Evolutionary conservation across 1,284 basidiomycete species (phyloP).

Genomic region (Pseudozyma sp.): DNA sequence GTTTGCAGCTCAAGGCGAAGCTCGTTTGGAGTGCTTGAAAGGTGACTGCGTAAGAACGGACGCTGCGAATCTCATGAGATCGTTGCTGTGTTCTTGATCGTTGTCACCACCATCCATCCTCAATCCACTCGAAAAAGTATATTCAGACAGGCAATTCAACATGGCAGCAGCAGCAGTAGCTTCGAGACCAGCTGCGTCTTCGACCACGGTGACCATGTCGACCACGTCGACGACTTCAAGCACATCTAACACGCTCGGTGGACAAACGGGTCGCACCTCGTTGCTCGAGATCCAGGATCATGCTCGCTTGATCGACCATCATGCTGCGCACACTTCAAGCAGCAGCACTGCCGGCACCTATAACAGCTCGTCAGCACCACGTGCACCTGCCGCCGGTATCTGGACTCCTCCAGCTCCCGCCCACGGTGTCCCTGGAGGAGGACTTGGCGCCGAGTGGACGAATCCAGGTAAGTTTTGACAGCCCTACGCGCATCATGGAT

Average conservation of each 20-base stretch:
- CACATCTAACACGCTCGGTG: neutral
- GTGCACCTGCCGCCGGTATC: constrained; percentile 8
- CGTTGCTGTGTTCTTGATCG: no score
- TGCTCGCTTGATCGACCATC: constrained; percentile 17
- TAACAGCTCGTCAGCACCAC: neutral
- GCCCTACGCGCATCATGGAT: neutral
- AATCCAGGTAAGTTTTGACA: constrained; percentile 15
- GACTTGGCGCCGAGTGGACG: constrained; percentile 3
- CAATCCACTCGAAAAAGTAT: neutral
- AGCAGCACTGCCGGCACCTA: neutral
- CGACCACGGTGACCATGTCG: constrained; percentile 2
- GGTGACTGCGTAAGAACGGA: no score
- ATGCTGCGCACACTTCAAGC: constrained; percentile 8
- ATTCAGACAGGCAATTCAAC: neutral
- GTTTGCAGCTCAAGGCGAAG: no score
- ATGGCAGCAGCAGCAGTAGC: constrained; percentile 9
- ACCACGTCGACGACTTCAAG: neutral
- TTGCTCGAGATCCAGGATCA: constrained; percentile 15
- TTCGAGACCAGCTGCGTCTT: neutral
- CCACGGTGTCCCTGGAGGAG: constrained; percentile 11
- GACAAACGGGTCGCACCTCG: neutral
- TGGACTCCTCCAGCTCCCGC: constrained; percentile 13
- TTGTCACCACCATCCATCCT: neutral
- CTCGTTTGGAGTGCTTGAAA: no score
- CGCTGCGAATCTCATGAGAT: no score